phyloP scores from a whole-genome alignment of 2,329 filamentous ascomycete genomes.

The Penicillium sp. region DNA sequence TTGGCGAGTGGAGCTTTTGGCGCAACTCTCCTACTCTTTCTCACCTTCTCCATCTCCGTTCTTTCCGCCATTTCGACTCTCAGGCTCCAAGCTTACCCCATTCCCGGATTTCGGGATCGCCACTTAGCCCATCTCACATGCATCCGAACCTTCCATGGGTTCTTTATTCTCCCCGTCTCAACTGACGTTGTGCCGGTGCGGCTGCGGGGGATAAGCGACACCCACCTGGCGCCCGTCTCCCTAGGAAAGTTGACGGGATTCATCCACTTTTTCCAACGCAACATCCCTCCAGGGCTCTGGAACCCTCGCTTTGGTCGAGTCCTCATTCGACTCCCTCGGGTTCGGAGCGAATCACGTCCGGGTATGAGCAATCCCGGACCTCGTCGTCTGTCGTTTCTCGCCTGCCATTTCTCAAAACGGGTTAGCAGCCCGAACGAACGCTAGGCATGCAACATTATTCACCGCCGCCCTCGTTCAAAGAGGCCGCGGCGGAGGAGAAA shows the following conservation, averaged over 20 bases:
- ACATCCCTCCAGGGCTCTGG: neutral
- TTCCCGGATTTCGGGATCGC: neutral
- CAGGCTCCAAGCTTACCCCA: neutral
- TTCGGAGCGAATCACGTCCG: slow-evolving; percentile 8
- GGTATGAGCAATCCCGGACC: slow-evolving; percentile 3
- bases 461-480: slow-evolving; percentile 2
- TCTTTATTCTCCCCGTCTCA: neutral
- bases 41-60: neutral
- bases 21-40: neutral
- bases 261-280: neutral
- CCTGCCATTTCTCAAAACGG: slow-evolving; percentile 12
- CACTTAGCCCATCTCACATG: neutral
- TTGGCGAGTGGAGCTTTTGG: neutral
- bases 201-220: neutral
- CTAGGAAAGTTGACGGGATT: neutral
- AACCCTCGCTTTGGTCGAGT: neutral
- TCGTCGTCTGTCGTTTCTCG: slow-evolving; percentile 3
- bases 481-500: slow-evolving; percentile 2
- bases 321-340: slow-evolving; percentile 1
- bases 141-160: neutral
- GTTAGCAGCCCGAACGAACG: slow-evolving; percentile 7
- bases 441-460: slow-evolving; percentile 9
- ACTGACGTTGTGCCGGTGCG: neutral
- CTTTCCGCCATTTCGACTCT: neutral
- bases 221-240: neutral